Base-by-base conservation (phyloP, 2,329 filamentous ascomycete species). In the Epichloe sp. region DNA sequence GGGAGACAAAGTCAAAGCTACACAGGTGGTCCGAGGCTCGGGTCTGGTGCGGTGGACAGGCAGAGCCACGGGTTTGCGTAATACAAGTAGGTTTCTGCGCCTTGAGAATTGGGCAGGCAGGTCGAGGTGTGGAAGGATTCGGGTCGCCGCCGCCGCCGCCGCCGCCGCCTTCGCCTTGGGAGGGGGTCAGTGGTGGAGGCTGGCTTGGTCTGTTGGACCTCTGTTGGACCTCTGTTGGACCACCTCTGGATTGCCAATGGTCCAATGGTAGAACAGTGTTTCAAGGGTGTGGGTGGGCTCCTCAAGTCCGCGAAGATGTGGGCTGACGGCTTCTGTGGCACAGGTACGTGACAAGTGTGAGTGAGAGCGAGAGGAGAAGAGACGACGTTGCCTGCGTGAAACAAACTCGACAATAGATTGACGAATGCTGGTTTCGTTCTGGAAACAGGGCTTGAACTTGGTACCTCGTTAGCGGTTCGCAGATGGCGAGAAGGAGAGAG, bases 41-140 rank as follows among this genome's bases (percentile, higher is more conserved):
- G 55, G 52, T 42, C 49, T 53, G 48, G 50, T 52, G 55, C 51
- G 54, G 48, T 52, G 44, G 34, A 52, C 44, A 38, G 54, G 49
- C 50, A 55, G 54, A 53, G 56, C 51, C 46, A 54, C 53, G 53
- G 53, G 53, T 58, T 58, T 58, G 56, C 56, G 56, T 58, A 54
- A 58, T 58, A 58, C 56, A 54, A 55, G 26, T 4, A 31, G 10
- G 45, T 53, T 52, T 53, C 52, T 56, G 54, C 55, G 52, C 36
- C 52, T 52, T 19, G 50, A 44, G 23, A 52, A 49, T 38, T 50
- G 50, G 50, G 50, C 52, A 49, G 47, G 43, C 52, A 49, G 47
- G 43, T 38, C 44, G 51, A 54, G 51, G 48, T 49, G 47, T 52
- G 52, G 52, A 54, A 47, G 52, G 50, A 52, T 47, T 42, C 47